Evolutionary conservation across 768 basidiomycete species (phyloP).

Genomic region (Lentinula lateritia): DNA sequence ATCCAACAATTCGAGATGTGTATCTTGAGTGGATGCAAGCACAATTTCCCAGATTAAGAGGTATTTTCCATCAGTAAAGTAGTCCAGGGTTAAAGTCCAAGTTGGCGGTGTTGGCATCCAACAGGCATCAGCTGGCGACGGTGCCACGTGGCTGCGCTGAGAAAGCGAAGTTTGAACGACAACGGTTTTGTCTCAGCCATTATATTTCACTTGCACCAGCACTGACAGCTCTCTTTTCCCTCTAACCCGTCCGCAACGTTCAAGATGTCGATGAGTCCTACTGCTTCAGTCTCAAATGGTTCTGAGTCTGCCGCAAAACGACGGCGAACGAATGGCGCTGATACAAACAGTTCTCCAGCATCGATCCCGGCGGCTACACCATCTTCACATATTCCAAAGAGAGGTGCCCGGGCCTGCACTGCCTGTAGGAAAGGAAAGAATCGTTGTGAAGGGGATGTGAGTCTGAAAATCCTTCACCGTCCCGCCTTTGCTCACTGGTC

Average conservation of each 20-base stretch:
- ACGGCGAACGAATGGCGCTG: constrained; percentile 40
- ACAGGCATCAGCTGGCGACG: background rate
- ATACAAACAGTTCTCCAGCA: constrained; percentile 29
- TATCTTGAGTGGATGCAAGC: too few relatives aligned
- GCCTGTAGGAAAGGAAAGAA: constrained; percentile 91
- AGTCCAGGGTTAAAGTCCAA: too few relatives aligned
- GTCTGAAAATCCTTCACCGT: constrained; percentile 2
- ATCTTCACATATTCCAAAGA: constrained; percentile 73
- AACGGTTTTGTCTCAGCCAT: background rate
- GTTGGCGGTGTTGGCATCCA: too few relatives aligned
- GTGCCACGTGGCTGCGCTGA: background rate
- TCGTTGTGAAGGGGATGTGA: constrained; percentile 87
- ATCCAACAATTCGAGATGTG: too few relatives aligned
- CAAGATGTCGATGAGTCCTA: constrained; percentile 64
- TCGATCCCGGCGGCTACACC: constrained; percentile 23
- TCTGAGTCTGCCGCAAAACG: constrained; percentile 55
- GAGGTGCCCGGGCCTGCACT: constrained; percentile 86
- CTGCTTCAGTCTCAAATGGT: constrained; percentile 49
- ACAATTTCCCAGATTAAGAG: too few relatives aligned
- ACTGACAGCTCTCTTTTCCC: background rate
- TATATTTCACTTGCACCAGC: background rate
- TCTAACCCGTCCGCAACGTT: background rate
- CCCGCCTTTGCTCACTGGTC: constrained; percentile 46
- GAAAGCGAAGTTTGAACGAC: background rate
- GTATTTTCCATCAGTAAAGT: too few relatives aligned